phyloP scores from a whole-genome alignment of 1,139 yeast species.

The Magnusiomyces sp. region DNA sequence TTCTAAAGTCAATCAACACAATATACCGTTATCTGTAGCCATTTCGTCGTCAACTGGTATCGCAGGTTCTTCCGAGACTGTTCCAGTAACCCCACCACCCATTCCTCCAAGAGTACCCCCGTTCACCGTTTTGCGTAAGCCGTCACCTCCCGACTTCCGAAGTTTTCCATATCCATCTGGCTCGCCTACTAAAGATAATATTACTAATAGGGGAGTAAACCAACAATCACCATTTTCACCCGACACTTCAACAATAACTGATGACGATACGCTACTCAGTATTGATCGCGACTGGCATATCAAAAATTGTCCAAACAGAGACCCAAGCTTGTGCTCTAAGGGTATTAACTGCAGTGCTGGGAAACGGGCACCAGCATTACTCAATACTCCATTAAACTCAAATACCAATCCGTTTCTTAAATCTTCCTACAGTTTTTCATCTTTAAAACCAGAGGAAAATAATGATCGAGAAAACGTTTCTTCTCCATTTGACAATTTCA shows the following conservation, averaged over 20 bases:
- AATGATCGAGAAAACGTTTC: too few relatives aligned
- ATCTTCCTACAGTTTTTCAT: neutral
- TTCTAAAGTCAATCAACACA: neutral
- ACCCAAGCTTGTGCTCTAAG: neutral
- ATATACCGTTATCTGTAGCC: neutral
- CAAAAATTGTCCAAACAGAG: neutral
- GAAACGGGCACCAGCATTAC: neutral
- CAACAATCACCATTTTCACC: neutral
- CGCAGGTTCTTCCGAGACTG: too few relatives aligned
- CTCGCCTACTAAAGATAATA: too few relatives aligned
- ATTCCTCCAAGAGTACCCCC: too few relatives aligned
- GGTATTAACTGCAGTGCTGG: neutral
- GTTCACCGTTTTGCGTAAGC: too few relatives aligned
- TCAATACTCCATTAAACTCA: neutral
- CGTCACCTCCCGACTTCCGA: conserved; percentile 1
- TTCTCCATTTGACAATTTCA: too few relatives aligned
- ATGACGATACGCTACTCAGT: neutral
- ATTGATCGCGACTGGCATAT: neutral
- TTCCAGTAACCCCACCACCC: too few relatives aligned
- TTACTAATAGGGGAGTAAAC: too few relatives aligned
- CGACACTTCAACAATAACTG: neutral
- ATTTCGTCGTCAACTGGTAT: too few relatives aligned
- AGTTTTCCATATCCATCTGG: conserved; percentile 1
- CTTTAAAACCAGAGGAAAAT: neutral
- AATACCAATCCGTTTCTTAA: neutral